Evolutionary conservation across 2,329 filamentous ascomycete species (phyloP).

Genomic region (Acrocalymma vagum): DNA sequence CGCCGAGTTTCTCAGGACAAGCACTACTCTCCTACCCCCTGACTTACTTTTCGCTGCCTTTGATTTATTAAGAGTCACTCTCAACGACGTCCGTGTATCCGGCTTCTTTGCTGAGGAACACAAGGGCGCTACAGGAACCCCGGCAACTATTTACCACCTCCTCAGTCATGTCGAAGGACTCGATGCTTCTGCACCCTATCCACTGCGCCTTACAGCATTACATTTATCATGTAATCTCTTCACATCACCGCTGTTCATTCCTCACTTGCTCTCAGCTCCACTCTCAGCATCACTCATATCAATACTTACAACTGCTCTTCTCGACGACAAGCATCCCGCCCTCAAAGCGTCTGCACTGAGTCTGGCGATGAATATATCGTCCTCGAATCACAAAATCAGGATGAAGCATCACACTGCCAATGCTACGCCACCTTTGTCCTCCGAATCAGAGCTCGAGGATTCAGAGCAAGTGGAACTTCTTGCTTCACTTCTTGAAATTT

Average conservation of each 20-base stretch:
- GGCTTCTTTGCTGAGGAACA: slow-evolving; percentile 83
- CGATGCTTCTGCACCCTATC: slow-evolving; percentile 72
- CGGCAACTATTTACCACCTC: slow-evolving; percentile 63
- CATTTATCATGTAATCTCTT: slow-evolving; percentile 90
- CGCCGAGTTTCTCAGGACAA: slow-evolving; percentile 66
- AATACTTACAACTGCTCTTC: slow-evolving; percentile 78
- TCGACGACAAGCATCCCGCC: slow-evolving; percentile 77
- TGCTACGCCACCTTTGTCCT: slow-evolving; percentile 15
- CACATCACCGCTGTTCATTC: slow-evolving; percentile 74
- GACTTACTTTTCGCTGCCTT: slow-evolving; percentile 80
- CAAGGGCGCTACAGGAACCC: slow-evolving; percentile 57
- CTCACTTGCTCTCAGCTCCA: slow-evolving; percentile 63
- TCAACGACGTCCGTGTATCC: slow-evolving; percentile 80
- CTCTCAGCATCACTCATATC: slow-evolving; percentile 67
- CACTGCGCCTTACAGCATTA: slow-evolving; percentile 81
- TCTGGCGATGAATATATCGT: slow-evolving; percentile 82
- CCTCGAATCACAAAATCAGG: slow-evolving; percentile 73
- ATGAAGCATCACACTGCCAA: slow-evolving; percentile 58
- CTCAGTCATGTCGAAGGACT: slow-evolving; percentile 65
- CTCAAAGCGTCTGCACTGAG: slow-evolving; percentile 84
- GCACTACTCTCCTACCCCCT: slow-evolving; percentile 64
- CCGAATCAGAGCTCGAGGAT: slow-evolving; percentile 62
- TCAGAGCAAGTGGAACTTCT: slow-evolving; percentile 81
- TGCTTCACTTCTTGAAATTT: slow-evolving; percentile 81
- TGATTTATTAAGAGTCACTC: slow-evolving; percentile 82